Base-by-base conservation (phyloP, 78 protist genomes). In the Neovahlkampfia damariscottae region DNA sequence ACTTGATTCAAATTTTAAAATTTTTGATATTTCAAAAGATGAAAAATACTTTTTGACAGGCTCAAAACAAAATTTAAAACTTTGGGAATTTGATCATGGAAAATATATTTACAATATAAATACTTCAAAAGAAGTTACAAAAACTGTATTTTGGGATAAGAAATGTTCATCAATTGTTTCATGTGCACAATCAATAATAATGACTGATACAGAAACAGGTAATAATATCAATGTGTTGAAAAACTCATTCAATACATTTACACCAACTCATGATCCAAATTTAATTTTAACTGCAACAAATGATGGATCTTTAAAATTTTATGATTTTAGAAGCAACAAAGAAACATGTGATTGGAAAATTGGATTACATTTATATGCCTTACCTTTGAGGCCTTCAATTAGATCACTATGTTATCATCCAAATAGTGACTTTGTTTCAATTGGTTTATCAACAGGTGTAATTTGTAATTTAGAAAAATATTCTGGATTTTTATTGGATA, bases 401-500 rank as follows among this genome's bases (percentile, higher is more conserved):
- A 50, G 19, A 50, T 50, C 62, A n/a, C 19, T 50, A 50, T 50
- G 34, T 19, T n/a, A n/a, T 19, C 62, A 50, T 19, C 34, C 19
- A 19, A 19, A 50, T 19, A 19, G 19, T 19, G 19, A 50, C 34
- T 50, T 19, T 50, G 62, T 50, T 50, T 19, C 62, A n/a, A 19
- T 50, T 50, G 62, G 62, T 50, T 19, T 50, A n/a, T n/a, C 19
- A n/a, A 50, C 62, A 50, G 62, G 62, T 50, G 62, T 50, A 19
- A 50, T 50, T 19, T 50, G 19, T 19, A n/a, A n/a, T 19, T n/a
- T 50, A 19, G 62, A 50, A 50, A 19, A 19, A 19, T 19, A 19
- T 50, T n/a, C 62, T n/a, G 62, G 62, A n/a, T 50, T 50, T 19
- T n/a, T 50, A 50, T 50, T 50, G 62, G 62, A 50, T 50, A n/a